Conservation (phyloP, 140 eudicot species). For the Oenanthe javanica region DNA sequence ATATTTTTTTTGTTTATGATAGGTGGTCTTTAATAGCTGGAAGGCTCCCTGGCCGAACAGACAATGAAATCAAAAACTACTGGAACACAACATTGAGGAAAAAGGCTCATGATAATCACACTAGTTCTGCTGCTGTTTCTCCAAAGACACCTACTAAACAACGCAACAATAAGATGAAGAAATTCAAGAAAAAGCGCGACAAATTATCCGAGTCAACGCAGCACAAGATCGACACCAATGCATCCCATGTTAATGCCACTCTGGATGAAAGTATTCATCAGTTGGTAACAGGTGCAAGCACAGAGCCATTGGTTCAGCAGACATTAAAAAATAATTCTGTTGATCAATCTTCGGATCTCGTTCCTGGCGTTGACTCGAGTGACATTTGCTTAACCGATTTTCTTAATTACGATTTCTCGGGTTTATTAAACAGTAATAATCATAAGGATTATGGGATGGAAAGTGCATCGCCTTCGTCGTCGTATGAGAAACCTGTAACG, state of each 20-base stretch:
- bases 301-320: too few relatives aligned
- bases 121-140: background rate
- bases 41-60: conserved; percentile 19
- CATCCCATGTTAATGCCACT: background rate
- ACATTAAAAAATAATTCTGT: background rate
- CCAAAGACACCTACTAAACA: background rate
- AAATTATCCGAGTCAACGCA: background rate
- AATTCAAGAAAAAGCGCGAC: background rate
- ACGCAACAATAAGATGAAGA: background rate
- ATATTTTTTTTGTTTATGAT: background rate
- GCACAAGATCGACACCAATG: background rate
- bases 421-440: background rate
- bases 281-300: background rate
- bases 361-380: background rate
- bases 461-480: background rate
- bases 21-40: conserved; percentile 19
- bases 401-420: conserved; percentile 3
- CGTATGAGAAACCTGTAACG: background rate
- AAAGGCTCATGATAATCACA: conserved; percentile 5
- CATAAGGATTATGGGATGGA: background rate
- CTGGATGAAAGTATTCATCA: background rate
- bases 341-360: background rate
- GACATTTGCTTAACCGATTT: conserved; percentile 11
- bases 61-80: conserved; percentile 16
- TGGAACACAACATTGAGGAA: conserved; percentile 12